Percentiles rank a stretch among this genome's conserved stretches.
Conservation (phyloP, 371 early-diverging fungal species). For the Haplosporangium sp. region DNA sequence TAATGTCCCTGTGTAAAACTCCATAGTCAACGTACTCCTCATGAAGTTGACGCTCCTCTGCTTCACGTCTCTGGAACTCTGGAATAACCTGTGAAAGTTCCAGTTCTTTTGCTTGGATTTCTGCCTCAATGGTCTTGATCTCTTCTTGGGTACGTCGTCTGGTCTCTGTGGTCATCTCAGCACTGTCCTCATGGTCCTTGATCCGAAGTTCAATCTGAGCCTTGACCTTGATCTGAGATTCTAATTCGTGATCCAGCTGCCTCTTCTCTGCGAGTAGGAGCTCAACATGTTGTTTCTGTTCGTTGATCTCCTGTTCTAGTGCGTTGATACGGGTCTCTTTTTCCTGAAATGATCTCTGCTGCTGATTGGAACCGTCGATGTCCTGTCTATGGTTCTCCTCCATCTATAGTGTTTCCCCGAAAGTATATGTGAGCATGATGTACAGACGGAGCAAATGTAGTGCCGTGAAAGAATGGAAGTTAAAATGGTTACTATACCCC, state of each 20-base stretch:
- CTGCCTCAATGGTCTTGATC: conserved; percentile 60
- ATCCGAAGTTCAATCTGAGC: conserved; percentile 68
- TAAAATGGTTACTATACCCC: conserved; percentile 54
- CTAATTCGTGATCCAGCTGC: conserved; percentile 67
- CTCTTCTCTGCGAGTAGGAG: conserved; percentile 65
- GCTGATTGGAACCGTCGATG: conserved; percentile 53
- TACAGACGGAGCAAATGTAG: no score
- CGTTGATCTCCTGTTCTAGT: conserved; percentile 58
- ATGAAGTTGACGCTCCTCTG: conserved; percentile 57
- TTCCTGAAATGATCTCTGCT: conserved; percentile 33
- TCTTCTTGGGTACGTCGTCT: conserved; percentile 58
- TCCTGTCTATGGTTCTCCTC: conserved; percentile 66
- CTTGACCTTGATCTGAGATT: conserved; percentile 63
- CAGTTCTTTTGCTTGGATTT: conserved; percentile 67
- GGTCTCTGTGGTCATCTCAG: conserved; percentile 54
- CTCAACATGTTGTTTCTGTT: conserved; percentile 60
- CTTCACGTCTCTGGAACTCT: conserved; percentile 60
- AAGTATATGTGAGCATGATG: no score
- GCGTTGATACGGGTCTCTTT: conserved; percentile 28
- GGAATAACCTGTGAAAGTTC: conserved; percentile 67
- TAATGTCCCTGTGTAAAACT: not conserved
- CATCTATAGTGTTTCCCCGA: conserved; percentile 34
- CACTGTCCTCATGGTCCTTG: conserved; percentile 66
- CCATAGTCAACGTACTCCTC: conserved; percentile 57
- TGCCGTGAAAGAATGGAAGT: not conserved